A percentile compares a stretch with the other conserved stretches of the same genome.
Conservation (phyloP, 306 rosid genomes). For the Myrica gale region DNA sequence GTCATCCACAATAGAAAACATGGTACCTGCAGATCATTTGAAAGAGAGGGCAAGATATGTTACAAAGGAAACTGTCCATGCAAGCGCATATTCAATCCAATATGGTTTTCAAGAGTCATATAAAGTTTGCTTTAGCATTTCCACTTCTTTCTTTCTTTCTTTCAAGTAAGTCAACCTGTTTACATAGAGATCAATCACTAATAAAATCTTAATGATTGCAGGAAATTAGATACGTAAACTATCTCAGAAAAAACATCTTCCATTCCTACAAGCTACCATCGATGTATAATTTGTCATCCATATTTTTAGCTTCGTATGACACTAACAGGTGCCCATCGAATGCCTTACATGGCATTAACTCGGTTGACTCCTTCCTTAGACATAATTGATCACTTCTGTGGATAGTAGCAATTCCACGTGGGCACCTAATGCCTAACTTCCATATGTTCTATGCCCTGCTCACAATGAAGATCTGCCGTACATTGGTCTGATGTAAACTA, state of each 20-base stretch:
- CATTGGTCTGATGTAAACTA: background rate
- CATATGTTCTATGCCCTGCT: background rate
- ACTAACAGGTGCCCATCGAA: background rate
- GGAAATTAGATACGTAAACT: too few relatives aligned
- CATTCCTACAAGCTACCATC: background rate
- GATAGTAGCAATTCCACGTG: background rate
- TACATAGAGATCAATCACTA: background rate
- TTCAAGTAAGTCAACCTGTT: background rate
- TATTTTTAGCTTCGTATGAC: background rate
- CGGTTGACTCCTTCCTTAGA: background rate
- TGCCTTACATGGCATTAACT: background rate
- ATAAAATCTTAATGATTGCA: background rate
- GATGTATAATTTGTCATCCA: background rate
- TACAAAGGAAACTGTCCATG: conserved; percentile 8
- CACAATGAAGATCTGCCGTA: background rate
- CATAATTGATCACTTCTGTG: background rate
- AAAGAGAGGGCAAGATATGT: conserved; percentile 22
- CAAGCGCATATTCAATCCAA: conserved; percentile 13
- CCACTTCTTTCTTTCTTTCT: conserved; percentile 6
- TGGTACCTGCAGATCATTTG: conserved; percentile 60
- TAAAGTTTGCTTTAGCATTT: background rate
- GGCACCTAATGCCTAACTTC: background rate
- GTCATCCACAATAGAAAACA: conserved; percentile 85
- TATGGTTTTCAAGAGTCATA: background rate
- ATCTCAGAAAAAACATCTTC: background rate